Evolutionary conservation across 2,329 filamentous ascomycete species (phyloP).

Genomic region (Monascus ruber): DNA sequence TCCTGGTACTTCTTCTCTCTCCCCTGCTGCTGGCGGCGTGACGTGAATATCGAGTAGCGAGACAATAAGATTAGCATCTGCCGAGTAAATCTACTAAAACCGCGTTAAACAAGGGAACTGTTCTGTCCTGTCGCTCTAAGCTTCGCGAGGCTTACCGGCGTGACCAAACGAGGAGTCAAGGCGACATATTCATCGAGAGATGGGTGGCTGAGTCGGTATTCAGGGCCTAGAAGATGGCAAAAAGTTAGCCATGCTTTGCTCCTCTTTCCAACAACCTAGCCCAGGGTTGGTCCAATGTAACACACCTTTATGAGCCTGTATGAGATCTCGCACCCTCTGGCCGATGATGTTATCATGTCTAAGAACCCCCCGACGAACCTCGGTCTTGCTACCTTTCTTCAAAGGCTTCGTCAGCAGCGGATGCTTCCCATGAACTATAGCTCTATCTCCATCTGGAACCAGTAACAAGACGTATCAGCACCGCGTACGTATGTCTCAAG

Average conservation of each 20-base stretch:
- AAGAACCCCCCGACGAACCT: conserved; percentile 26
- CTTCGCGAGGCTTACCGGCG: conserved; percentile 46
- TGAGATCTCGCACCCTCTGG: conserved; percentile 45
- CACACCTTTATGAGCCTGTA: conserved; percentile 43
- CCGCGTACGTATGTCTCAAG: too few relatives aligned
- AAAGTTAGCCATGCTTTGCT: conserved; percentile 1
- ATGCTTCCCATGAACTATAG: conserved; percentile 27
- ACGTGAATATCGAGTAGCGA: conserved; percentile 65
- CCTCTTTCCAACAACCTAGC: not conserved
- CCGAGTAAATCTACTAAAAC: conserved; percentile 53
- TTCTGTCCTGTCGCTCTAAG: conserved; percentile 2
- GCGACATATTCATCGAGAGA: conserved; percentile 64
- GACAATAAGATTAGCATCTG: conserved; percentile 64
- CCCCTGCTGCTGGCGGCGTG: conserved; percentile 22
- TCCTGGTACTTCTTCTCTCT: conserved; percentile 5
- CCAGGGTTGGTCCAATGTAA: conserved; percentile 1
- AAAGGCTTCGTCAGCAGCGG: conserved; percentile 33
- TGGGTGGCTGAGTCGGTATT: conserved; percentile 51
- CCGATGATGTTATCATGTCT: conserved; percentile 52
- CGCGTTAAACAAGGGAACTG: conserved; percentile 7
- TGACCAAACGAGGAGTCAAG: conserved; percentile 58
- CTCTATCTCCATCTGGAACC: conserved; percentile 32
- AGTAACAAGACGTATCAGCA: too few relatives aligned
- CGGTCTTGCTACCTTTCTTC: conserved; percentile 22
- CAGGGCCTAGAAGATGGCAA: conserved; percentile 21